Base-by-base conservation (phyloP, 2,329 filamentous ascomycete genomes). In the Pseudogymnoascus sp. region DNA sequence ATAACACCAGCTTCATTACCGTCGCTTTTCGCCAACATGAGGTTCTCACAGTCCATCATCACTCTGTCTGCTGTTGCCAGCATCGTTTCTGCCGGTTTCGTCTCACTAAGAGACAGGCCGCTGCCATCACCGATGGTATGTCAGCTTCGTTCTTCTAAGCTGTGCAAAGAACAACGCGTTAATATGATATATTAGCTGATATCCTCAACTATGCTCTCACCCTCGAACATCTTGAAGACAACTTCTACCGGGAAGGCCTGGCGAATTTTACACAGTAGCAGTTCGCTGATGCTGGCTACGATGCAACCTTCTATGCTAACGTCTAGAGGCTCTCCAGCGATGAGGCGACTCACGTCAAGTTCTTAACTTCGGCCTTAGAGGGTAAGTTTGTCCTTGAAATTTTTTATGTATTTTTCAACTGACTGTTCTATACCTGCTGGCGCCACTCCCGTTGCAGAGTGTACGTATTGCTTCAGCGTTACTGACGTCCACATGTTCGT, bases 171-270 rank as follows among this genome's bases (percentile, higher is more conserved):
- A n/a, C n/a, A n/a, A n/a, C n/a, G n/a, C n/a, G n/a, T n/a, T n/a
- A n/a, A n/a, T n/a, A n/a, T n/a, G n/a, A n/a, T n/a, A n/a, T n/a
- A n/a, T n/a, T n/a, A n/a, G n/a, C n/a, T n/a, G n/a, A n/a, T n/a
- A n/a, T n/a, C n/a, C n/a, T n/a, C n/a, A n/a, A n/a, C n/a, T n/a
- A n/a, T n/a, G n/a, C n/a, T n/a, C n/a, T n/a, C n/a, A n/a, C n/a
- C n/a, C n/a, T 84, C 8, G 82, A 84, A 73, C 78, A 82, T 62
- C 79, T 84, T 35, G 87, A 89, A 74, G 76, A 83, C 65, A 78
- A 78, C 62, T 89, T 89, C 75, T 89, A 89, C 75, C 75, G 75
- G 19, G 72, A 86, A 59, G 86, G 81, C 41, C 77, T 89, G 4
- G 72, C 76, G 64, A 85, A 84, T 89, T 82, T 75, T n/a, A 79